Base-by-base conservation (phyloP, 495 filamentous ascomycete genomes). In the Daldinia concentrica region DNA sequence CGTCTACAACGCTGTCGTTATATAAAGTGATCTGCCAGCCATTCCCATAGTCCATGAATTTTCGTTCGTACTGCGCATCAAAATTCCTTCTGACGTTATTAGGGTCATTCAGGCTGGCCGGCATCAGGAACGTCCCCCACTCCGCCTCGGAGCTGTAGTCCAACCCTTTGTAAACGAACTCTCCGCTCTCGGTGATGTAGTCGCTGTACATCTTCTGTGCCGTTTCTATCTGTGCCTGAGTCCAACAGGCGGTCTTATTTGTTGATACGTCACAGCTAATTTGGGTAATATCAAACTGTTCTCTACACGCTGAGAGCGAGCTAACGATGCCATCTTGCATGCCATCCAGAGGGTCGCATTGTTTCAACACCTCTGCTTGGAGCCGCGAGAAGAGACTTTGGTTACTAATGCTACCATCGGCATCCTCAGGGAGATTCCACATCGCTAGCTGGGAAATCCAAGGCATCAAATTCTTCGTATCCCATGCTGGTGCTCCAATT, bases 311-410 rank as follows among this genome's bases (percentile, higher is more conserved):
- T 54, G 78, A 75, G 0, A 86, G 85, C 62, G 88, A 85, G 52
- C 85, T 86, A 56, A 91, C 87, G 66, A 90, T 86, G 7, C 83
- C 85, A 62, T 90, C 89, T 15, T 79, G 79, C 0, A 87, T 82
- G 3, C 89, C 89, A 71, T 91, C 90, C 30, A 88, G 79, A 0
- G 69, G 61, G 73, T 92, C 89, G 58, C 89, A 92, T 72, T 91
- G 88, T 5, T 80, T 81, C 24, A 91, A 11, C 19, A 90, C 85
- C 73, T 90, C 88, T 0, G 79, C 73, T n/a, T 85, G 83, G 9
- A 88, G 82, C 11, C 81, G 75, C 1, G 75, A 76, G 81, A 87
- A 89, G 6, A 85, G 71, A 4, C 76, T 72, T 7, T 80, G 37
- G 2, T 86, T 76, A 24, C 36, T 66, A 1, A 91, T 82, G 60